phyloP scores from a whole-genome alignment of 495 filamentous ascomycete genomes.

The Parathielavia hyrcaniae region DNA sequence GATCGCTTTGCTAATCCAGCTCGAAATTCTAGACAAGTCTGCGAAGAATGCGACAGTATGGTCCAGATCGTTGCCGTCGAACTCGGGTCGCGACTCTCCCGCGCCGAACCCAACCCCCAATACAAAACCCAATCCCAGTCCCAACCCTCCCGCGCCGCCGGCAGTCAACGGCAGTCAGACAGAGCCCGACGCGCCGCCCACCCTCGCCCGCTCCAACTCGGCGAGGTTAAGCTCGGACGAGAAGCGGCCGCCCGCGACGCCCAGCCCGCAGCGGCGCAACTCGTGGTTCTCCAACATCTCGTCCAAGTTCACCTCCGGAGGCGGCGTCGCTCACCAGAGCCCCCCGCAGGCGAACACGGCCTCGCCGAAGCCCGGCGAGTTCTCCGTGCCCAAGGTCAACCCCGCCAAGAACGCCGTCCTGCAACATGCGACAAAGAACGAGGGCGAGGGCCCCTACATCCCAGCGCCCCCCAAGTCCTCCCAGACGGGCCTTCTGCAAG shows the following conservation, averaged over 20 bases:
- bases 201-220: slow-evolving; percentile 33
- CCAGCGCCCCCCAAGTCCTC: slow-evolving; percentile 59
- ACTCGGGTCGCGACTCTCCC: slow-evolving; percentile 19
- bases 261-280: slow-evolving; percentile 49
- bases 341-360: slow-evolving; percentile 39
- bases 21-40: slow-evolving; percentile 21
- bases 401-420: slow-evolving; percentile 49
- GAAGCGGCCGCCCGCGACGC: slow-evolving; percentile 8
- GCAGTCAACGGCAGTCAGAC: slow-evolving; percentile 13
- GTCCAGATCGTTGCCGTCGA: slow-evolving; percentile 24
- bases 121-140: no score
- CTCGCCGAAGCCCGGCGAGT: slow-evolving; percentile 49
- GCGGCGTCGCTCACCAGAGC: slow-evolving; percentile 39
- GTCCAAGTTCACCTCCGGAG: slow-evolving; percentile 79
- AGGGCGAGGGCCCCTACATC: slow-evolving; percentile 54
- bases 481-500: slow-evolving; percentile 70
- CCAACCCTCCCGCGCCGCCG: slow-evolving; percentile 5
- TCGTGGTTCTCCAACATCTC: slow-evolving; percentile 92
- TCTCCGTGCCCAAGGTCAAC: slow-evolving; percentile 51
- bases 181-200: slow-evolving; percentile 9
- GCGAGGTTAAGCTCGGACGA: slow-evolving; percentile 24
- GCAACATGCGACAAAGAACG: slow-evolving; percentile 43
- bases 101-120: slow-evolving; percentile 9
- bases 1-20: slow-evolving; percentile 3
- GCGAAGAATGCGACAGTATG: slow-evolving; percentile 18